Evolutionary conservation across 106 monocot genomes (phyloP).

Genomic region (Narthecium ossifragum): DNA sequence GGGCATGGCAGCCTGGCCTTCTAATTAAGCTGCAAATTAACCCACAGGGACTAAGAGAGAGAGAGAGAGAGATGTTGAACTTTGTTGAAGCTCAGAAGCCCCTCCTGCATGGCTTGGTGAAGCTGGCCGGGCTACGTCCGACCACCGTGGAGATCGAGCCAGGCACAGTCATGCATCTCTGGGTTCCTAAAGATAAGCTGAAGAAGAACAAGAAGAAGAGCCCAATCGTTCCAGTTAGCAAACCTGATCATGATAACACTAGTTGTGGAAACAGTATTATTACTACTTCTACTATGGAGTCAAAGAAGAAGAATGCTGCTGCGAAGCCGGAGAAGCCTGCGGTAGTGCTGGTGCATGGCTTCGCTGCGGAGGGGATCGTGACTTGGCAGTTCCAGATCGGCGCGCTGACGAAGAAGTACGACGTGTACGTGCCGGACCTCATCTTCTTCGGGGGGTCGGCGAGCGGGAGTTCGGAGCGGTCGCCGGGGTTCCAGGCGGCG

Average conservation of each 20-base stretch:
- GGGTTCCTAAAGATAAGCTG: conserved; percentile 62
- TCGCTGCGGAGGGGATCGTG: conserved; percentile 75
- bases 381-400: conserved; percentile 90
- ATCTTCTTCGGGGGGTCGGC: conserved; percentile 76
- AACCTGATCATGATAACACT: background rate
- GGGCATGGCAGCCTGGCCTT: too few relatives aligned
- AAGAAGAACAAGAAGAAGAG: conserved; percentile 20
- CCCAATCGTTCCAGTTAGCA: conserved; percentile 22
- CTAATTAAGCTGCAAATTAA: too few relatives aligned
- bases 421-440: conserved; percentile 82
- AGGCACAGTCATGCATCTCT: conserved; percentile 67
- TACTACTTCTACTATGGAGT: background rate
- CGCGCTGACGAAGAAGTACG: conserved; percentile 26
- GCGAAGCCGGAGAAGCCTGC: conserved; percentile 47
- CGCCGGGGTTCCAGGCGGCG: conserved; percentile 72
- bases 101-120: conserved; percentile 43
- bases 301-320: background rate
- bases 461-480: conserved; percentile 36
- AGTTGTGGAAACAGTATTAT: background rate
- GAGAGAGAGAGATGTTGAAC: conserved; percentile 58
- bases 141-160: conserved; percentile 49
- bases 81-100: conserved; percentile 66
- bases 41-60: background rate
- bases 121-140: conserved; percentile 56
- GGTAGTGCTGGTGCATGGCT: conserved; percentile 83